Percentiles rank a stretch among this genome's conserved stretches.
phyloP scores from a whole-genome alignment of 345 rosid species.

The Melaleuca quinquenervia region DNA sequence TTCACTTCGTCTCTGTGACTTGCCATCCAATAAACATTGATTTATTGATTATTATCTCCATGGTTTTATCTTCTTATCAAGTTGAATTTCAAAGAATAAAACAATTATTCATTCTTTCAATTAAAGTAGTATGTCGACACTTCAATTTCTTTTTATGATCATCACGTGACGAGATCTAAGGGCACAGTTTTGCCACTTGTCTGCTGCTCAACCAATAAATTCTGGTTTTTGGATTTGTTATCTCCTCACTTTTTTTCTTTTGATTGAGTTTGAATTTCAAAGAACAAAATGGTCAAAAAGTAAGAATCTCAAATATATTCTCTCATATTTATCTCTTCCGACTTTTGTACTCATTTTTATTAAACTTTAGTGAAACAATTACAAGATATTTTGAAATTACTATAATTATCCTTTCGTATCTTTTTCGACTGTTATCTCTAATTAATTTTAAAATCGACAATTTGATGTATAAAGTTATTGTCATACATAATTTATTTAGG shows the following conservation, averaged over 20 bases:
- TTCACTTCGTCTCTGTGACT: background rate
- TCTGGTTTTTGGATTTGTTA: background rate
- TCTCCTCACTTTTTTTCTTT: background rate
- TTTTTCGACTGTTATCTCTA: background rate
- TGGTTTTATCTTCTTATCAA: background rate
- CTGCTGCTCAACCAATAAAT: background rate
- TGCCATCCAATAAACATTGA: background rate
- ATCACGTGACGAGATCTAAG: background rate
- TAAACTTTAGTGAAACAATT: background rate
- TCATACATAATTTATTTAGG: background rate
- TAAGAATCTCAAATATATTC: background rate
- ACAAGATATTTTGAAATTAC: background rate
- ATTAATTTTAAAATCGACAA: background rate
- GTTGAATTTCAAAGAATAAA: background rate
- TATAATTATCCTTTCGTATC: background rate
- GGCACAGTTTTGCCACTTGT: background rate
- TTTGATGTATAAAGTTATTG: background rate
- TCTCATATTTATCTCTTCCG: background rate
- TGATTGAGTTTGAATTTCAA: background rate
- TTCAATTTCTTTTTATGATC: background rate
- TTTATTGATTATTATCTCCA: background rate
- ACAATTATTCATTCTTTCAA: background rate
- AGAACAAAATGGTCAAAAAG: background rate
- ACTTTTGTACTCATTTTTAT: background rate
- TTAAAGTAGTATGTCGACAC: background rate